Conservation (phyloP, 805 yeast genomes). For the Candida andamanensis region DNA sequence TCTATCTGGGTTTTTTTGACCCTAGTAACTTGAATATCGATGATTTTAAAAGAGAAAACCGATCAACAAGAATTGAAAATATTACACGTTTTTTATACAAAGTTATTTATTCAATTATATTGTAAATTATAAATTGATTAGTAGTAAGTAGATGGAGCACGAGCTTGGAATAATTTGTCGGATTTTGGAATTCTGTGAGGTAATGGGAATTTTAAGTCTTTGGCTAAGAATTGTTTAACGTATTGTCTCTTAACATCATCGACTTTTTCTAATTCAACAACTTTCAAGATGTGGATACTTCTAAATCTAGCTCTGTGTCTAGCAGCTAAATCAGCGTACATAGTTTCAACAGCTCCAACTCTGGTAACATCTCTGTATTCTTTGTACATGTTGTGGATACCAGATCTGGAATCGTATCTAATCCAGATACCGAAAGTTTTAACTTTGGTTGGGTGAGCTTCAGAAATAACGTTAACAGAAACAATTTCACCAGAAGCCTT, state of each 20-base stretch:
- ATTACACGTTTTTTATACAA: too few species aligned
- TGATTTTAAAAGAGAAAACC: not conserved
- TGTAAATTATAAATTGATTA: conserved; percentile 34
- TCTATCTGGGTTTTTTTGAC: too few species aligned
- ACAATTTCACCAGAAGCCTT: conserved; percentile 99
- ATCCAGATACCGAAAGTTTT: conserved; percentile 99
- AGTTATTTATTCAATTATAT: conserved; percentile 8
- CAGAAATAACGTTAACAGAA: conserved; percentile 84
- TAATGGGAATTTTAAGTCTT: conserved; percentile 98
- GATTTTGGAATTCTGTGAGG: conserved; percentile 98
- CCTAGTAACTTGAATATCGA: too few species aligned
- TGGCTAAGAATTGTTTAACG: conserved; percentile 93
- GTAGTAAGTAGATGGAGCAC: conserved; percentile 97
- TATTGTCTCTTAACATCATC: conserved; percentile 99
- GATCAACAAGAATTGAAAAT: not conserved
- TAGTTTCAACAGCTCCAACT: conserved; percentile 96
- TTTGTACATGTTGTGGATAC: conserved; percentile 99
- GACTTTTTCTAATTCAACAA: conserved; percentile 96
- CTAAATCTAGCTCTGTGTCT: conserved; percentile 99
- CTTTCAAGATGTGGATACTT: conserved; percentile 98
- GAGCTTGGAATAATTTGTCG: conserved; percentile 80
- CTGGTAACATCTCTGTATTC: conserved; percentile 99
- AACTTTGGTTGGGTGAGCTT: conserved; percentile 97
- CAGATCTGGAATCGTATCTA: conserved; percentile 99
- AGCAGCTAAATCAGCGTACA: conserved; percentile 99